Base-by-base conservation (phyloP, 805 yeast species). In the Ogataea wickerhamii region DNA sequence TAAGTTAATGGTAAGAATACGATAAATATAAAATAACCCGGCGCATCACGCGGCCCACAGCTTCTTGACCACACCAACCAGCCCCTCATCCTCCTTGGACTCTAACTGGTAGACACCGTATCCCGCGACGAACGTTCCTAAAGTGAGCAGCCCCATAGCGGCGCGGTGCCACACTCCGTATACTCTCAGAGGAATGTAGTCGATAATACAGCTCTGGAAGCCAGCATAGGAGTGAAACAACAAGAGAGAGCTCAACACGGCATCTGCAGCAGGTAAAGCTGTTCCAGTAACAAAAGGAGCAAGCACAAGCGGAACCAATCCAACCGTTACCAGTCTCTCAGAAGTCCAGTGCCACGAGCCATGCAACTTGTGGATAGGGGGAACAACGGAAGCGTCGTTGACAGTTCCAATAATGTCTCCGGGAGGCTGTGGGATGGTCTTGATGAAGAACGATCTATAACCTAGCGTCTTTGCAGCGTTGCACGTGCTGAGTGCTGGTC, bases 281-380 rank as follows among this genome's bases (percentile, higher is more conserved):
- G 69, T 56, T 24, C 79, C 77, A 5, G 80, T 66, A 18, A 78
- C 60, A 38, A 82, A 71, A 2, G 93, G 89, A 6, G 80, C 63
- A 18, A 76, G 57, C 4, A 77, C 62, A 38, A 84, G 64, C 3
- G 94, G 94, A 19, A 82, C 64, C 66, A 85, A 55, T 1, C 80
- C 74, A 28, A 77, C 56, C 12, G 82, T 73, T 7, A 80, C 74
- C 11, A 72, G 44, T 58, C 83, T 73, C 61, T 85, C 91, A 47
- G 75, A 67, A 26, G 82, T 71, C 89, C 89, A 82, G 63, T 83
- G 91, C 46, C 68, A 70, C 0, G 89, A 78, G 14, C 91, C 93
- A 46, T 82, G 80, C 37, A 66, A 52, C 47, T 71, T 70, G 52
- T 71, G 68, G 4, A 80, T 61, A 36, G 68, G 64, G 23, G 87